These are phyloP conservation scores for Trichoderma orchidacearum DNA, from an alignment of 495 filamentous ascomycete genomes.

Conservation along the genomic window DNA sequence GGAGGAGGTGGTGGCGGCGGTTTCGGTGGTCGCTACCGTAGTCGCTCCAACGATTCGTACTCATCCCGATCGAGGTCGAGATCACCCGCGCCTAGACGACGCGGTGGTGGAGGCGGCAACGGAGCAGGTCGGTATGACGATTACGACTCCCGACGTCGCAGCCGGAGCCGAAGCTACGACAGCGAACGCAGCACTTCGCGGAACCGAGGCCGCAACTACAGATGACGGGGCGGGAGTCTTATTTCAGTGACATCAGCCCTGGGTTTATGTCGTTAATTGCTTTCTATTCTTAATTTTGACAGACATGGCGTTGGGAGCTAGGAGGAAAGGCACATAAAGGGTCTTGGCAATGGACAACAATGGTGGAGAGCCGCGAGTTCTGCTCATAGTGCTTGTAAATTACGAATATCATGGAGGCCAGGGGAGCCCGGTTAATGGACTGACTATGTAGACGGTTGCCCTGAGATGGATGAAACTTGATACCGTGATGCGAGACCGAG, in stretches of 20 bases:
- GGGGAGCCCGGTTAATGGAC: neutral
- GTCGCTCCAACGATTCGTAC: slow-evolving; percentile 17
- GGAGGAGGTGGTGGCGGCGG: slow-evolving; percentile 21
- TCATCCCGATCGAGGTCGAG: slow-evolving; percentile 37
- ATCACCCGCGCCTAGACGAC: slow-evolving; percentile 37
- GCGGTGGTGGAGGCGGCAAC: slow-evolving; percentile 25
- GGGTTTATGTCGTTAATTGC: neutral
- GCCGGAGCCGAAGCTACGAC: slow-evolving; percentile 42
- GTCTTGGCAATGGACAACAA: neutral
- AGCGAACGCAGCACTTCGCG: slow-evolving; percentile 16
- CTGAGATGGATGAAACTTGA: neutral
- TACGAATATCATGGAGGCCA: neutral
- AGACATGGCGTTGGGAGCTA: neutral
- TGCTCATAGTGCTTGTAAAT: neutral
- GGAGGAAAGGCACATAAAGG: neutral
- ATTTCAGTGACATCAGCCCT: neutral
- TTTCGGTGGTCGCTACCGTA: slow-evolving; percentile 18
- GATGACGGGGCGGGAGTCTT: neutral
- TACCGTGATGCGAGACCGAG: no score
- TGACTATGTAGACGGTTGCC: neutral
- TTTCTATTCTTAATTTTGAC: neutral
- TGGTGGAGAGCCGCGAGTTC: neutral
- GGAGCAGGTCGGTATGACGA: slow-evolving; percentile 15
- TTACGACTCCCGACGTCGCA: slow-evolving; percentile 35
- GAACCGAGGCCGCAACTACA: slow-evolving; percentile 11